These are phyloP conservation scores for Chenopodium album DNA, from an alignment of 148 eudicot species.

Conservation along the genomic window DNA sequence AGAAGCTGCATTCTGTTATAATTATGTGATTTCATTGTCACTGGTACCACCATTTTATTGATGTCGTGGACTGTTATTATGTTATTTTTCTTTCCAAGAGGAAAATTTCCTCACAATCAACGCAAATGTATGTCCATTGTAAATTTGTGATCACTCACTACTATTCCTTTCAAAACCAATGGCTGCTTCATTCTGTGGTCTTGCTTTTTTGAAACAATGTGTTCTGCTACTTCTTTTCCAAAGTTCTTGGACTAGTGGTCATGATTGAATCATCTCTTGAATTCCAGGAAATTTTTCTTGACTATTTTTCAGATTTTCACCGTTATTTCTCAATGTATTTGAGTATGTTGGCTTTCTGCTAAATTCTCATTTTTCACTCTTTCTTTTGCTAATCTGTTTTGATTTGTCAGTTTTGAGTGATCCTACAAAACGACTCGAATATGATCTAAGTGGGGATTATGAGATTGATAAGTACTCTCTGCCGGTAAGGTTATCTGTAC, in stretches of 20 bases:
- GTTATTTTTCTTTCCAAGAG: not conserved
- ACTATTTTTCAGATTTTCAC: no score
- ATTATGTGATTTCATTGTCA: not conserved
- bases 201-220: not conserved
- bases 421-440: conserved; percentile 55
- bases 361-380: not conserved
- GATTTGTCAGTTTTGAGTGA: conserved; percentile 53
- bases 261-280: not conserved
- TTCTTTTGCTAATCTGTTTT: not conserved
- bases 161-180: not conserved
- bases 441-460: conserved; percentile 53
- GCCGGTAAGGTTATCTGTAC: conserved; percentile 33
- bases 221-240: not conserved
- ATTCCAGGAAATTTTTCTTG: not conserved
- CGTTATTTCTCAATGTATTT: not conserved
- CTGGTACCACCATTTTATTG: no score
- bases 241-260: not conserved
- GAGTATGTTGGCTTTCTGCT: not conserved
- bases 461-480: conserved; percentile 59
- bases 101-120: not conserved
- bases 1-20: not conserved
- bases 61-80: not conserved
- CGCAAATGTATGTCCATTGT: not conserved
- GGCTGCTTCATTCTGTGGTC: not conserved
- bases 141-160: no score